Conservation (phyloP, 2,329 filamentous ascomycete species). For the Arachnomyces sp. region DNA sequence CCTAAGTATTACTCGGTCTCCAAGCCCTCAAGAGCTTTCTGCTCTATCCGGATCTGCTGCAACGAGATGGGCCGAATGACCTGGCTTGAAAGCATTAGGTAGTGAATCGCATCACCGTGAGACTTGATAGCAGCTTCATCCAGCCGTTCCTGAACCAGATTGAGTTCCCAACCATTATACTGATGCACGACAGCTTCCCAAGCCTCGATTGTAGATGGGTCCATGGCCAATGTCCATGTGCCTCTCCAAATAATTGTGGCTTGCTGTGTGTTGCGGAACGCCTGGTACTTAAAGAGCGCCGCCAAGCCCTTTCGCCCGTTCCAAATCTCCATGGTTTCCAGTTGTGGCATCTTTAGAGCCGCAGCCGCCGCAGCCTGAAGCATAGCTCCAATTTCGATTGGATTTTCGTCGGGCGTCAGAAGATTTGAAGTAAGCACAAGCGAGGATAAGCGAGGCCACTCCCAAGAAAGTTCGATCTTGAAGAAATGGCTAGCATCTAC, state of each 20-base stretch:
- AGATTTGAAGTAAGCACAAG: conserved; percentile 25
- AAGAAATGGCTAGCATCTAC: conserved; percentile 28
- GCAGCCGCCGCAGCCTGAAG: conserved; percentile 20
- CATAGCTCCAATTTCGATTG: conserved; percentile 18
- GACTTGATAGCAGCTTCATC: no score
- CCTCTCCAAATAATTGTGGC: conserved; percentile 18
- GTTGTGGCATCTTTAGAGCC: conserved; percentile 20
- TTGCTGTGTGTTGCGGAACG: conserved; percentile 7
- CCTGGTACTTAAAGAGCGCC: conserved; percentile 8
- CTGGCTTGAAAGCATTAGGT: conserved; percentile 21
- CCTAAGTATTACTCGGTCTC: no score
- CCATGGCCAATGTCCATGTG: conserved; percentile 20
- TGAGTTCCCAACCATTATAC: conserved; percentile 12
- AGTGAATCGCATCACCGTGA: conserved; percentile 21
- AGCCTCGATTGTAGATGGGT: conserved; percentile 16
- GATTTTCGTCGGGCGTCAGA: conserved; percentile 16
- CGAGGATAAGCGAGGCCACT: conserved; percentile 24
- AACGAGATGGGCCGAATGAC: conserved; percentile 28
- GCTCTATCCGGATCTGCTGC: conserved; percentile 22
- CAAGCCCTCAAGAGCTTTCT: conserved; percentile 1
- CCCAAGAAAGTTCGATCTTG: conserved; percentile 15
- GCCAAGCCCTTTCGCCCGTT: conserved; percentile 23
- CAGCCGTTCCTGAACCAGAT: conserved; percentile 4
- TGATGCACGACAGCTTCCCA: conserved; percentile 23
- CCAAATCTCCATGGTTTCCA: conserved; percentile 26